Evolutionary conservation across 1,139 yeast species (phyloP).

Genomic region (Candida albicans): DNA sequence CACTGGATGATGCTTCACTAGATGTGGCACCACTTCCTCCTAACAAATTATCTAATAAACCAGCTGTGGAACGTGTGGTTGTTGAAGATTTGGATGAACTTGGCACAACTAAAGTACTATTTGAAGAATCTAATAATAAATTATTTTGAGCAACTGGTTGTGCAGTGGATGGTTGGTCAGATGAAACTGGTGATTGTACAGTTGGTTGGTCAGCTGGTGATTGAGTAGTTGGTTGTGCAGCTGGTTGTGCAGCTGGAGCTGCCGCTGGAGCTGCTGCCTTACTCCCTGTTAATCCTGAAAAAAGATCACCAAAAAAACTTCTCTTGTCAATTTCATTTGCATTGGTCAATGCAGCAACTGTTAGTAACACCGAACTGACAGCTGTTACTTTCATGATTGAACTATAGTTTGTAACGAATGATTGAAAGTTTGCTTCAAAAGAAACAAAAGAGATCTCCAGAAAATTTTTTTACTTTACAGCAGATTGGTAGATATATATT

Average conservation of each 20-base stretch:
- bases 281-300: constrained; percentile 11
- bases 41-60: not conserved
- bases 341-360: constrained; percentile 12
- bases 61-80: no score
- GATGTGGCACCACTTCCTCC: not conserved
- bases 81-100: not conserved
- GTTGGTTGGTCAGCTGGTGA: not conserved
- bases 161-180: not conserved
- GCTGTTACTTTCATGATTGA: constrained; percentile 12
- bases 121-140: not conserved
- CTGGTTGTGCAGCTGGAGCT: constrained; percentile 13
- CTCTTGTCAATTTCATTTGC: constrained; percentile 13
- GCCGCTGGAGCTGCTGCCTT: constrained; percentile 11
- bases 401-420: constrained; percentile 5
- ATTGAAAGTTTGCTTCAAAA: constrained; percentile 1
- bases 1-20: no score
- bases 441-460: not conserved
- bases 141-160: no score
- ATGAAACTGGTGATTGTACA: not conserved
- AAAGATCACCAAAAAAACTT: constrained; percentile 19
- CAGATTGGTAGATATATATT: no score
- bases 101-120: not conserved
- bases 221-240: constrained; percentile 13
- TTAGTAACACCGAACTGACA: constrained; percentile 11
- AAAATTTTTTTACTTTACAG: not conserved